phyloP scores from a whole-genome alignment of 2,329 filamentous ascomycete genomes.

The Ilyonectria mors-panacis region DNA sequence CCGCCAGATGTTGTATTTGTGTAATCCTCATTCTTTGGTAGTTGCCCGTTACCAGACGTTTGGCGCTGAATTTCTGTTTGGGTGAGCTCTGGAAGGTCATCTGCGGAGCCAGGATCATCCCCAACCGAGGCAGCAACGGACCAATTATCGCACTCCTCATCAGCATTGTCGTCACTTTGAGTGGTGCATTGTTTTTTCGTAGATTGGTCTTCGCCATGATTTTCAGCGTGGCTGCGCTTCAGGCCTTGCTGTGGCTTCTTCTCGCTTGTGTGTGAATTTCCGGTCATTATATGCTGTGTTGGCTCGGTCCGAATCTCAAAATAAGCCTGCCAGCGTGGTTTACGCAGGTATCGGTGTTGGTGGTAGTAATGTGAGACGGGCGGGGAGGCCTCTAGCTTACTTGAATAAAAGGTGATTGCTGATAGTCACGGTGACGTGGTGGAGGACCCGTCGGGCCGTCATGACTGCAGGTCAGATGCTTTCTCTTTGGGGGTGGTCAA shows the following conservation, averaged over 20 bases:
- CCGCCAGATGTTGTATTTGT: not conserved
- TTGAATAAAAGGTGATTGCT: not conserved
- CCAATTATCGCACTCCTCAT: slow-evolving; percentile 25
- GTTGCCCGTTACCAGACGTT: not conserved
- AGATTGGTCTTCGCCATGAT: not conserved
- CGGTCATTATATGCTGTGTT: slow-evolving; percentile 11
- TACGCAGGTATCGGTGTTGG: not conserved
- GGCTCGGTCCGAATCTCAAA: not conserved
- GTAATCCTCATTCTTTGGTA: not conserved
- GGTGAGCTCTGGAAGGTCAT: slow-evolving; percentile 5
- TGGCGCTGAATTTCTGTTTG: not conserved
- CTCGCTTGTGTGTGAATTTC: not conserved
- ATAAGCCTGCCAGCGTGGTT: not conserved
- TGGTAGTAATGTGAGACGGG: slow-evolving; percentile 6
- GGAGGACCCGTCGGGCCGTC: not conserved
- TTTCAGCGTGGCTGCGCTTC: slow-evolving; percentile 13
- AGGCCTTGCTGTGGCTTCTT: slow-evolving; percentile 6
- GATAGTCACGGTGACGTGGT: slow-evolving; percentile 14
- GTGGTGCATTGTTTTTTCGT: slow-evolving; percentile 21
- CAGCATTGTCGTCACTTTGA: slow-evolving; percentile 1
- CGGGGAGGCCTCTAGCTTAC: not conserved
- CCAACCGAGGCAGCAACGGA: slow-evolving; percentile 26
- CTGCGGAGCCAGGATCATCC: slow-evolving; percentile 18
- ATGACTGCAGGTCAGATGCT: not conserved
- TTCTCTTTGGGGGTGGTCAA: not conserved